Conservation (phyloP, 1,284 basidiomycete species). For the Tilletia indica region DNA sequence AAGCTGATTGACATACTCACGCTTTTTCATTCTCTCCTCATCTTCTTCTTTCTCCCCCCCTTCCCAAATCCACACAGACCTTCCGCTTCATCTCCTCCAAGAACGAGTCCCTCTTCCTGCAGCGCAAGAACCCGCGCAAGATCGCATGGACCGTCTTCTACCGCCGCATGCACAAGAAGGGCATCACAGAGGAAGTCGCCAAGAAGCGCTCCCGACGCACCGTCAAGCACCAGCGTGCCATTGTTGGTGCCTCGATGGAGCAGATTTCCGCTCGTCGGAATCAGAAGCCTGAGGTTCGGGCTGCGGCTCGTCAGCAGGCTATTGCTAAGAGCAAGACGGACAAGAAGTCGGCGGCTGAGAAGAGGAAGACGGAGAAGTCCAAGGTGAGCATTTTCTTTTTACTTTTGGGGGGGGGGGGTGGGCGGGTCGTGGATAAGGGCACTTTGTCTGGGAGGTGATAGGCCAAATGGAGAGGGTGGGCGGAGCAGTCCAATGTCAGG, state of each 20-base stretch:
- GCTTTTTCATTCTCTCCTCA: neutral
- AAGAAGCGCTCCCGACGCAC: constrained; percentile 98
- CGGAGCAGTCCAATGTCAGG: too few species aligned
- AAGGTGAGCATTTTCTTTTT: constrained; percentile 63
- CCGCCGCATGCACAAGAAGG: constrained; percentile 99
- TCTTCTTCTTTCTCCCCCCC: neutral
- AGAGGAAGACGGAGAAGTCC: constrained; percentile 58
- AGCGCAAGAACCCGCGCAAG: constrained; percentile 99
- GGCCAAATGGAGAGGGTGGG: too few species aligned
- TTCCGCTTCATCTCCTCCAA: constrained; percentile 55
- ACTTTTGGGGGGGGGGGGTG: too few species aligned
- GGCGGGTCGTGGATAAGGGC: too few species aligned
- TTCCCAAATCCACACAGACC: constrained; percentile 28
- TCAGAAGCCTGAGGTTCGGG: constrained; percentile 75
- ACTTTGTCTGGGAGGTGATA: too few species aligned
- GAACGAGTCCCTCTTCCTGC: constrained; percentile 93
- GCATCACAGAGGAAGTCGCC: constrained; percentile 94
- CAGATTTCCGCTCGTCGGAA: constrained; percentile 81
- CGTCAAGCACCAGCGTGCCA: constrained; percentile 97
- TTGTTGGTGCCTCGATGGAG: constrained; percentile 91
- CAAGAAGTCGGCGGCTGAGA: constrained; percentile 67
- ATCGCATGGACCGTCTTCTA: constrained; percentile 97
- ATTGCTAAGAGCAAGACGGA: constrained; percentile 91
- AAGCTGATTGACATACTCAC: neutral
- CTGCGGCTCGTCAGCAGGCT: constrained; percentile 76